Base-by-base conservation (phyloP, 768 basidiomycete genomes). In the Leccinum boreale region DNA sequence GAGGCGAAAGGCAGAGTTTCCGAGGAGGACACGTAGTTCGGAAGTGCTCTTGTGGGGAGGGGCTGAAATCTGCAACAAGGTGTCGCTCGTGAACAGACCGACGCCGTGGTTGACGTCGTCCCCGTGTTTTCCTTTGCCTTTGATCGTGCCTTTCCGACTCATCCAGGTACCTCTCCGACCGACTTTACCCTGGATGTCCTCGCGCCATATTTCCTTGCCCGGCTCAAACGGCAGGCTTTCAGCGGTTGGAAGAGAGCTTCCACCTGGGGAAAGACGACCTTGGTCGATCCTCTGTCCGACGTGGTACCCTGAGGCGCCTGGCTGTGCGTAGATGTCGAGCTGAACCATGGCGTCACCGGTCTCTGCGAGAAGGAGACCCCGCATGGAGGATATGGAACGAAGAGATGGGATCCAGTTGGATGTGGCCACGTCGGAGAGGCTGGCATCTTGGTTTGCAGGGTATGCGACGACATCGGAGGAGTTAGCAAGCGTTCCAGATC, bases 21-120 rank as follows among this genome's bases (percentile, higher is more conserved):
- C 89, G 7, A 90, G 78, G 52, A 90, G 78, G 31, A 79, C 70
- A 57, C 81, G 82, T 50, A 89, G 77, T 64, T 89, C 85, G 17
- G 78, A 79, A 7, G 81, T 77, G 51, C 78, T 84, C 62, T 79
- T 74, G 29, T 74, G 73, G 28, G 82, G 77, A 4, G 80, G 73
- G 15, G 75, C 78, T n/a, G 80, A 78, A 46, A 77, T 70, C 63
- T 75, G 81, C 49, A 86, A 74, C 44, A 87, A 73, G 19, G 85
- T 87, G 23, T 80, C 81, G 49, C 70, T 71, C 76, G 79, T 51
- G 77, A 77, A 55, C 67, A 75, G 35, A 79, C 75, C 60, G 19
- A 63, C 62, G 56, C 60, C 58, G 6, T 59, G 59, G 52, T 12
- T 19, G 9, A 44, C 3, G 45, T 61, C 54, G 51, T 55, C 67